Evolutionary conservation across 805 yeast genomes (phyloP).

Genomic region (Lipomyces spencermartinsiae): DNA sequence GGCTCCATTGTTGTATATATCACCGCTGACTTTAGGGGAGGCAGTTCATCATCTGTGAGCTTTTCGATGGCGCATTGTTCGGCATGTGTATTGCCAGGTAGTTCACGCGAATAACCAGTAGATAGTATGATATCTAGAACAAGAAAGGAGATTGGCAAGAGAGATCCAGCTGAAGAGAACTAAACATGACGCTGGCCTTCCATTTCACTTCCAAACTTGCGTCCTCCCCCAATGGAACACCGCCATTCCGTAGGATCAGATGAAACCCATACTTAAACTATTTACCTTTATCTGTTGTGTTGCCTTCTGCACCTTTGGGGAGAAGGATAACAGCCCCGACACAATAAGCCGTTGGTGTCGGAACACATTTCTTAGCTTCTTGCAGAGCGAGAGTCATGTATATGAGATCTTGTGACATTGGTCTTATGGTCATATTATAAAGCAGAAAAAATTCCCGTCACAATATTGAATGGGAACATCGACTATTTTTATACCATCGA

Average conservation of each 20-base stretch:
- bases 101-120: constrained; percentile 87
- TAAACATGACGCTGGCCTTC: not conserved
- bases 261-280: not conserved
- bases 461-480: no score
- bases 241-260: not conserved
- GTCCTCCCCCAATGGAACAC: not conserved
- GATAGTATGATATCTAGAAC: constrained; percentile 66
- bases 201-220: not conserved
- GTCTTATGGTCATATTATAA: not conserved
- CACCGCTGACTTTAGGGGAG: constrained; percentile 71
- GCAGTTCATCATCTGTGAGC: constrained; percentile 45
- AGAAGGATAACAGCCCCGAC: constrained; percentile 82
- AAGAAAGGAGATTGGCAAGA: constrained; percentile 42
- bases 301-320: constrained; percentile 22
- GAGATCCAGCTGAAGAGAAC: not conserved
- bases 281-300: constrained; percentile 22
- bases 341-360: constrained; percentile 83
- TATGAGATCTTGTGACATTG: constrained; percentile 16
- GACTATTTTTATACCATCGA: no score
- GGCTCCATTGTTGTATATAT: constrained; percentile 98
- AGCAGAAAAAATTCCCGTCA: no score
- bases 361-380: constrained; percentile 80
- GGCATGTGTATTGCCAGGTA: constrained; percentile 96
- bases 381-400: constrained; percentile 79
- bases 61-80: constrained; percentile 93